Percentiles rank a stretch among this genome's conserved stretches.
phyloP scores from a whole-genome alignment of 2,329 filamentous ascomycete genomes.

The Dactylellina drechsleri region DNA sequence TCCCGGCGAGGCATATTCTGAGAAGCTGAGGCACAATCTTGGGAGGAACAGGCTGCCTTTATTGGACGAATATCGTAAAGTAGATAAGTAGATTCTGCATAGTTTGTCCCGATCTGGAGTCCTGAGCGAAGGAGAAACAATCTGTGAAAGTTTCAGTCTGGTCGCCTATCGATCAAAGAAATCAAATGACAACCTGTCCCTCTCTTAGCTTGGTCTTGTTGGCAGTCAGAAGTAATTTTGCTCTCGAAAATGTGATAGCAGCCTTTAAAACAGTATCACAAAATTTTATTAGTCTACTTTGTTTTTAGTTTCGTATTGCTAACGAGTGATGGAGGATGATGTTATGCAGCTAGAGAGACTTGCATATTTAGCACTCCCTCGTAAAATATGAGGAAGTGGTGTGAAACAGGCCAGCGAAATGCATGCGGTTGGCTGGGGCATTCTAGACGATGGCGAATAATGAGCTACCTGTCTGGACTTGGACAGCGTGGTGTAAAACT shows the following conservation, averaged over 20 bases:
- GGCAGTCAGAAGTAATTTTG: too few species aligned
- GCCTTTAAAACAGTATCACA: constrained; percentile 11
- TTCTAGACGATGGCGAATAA: constrained; percentile 33
- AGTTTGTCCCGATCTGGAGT: constrained; percentile 29
- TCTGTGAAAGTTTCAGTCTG: too few species aligned
- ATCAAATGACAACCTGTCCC: constrained; percentile 6
- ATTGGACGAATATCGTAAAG: constrained; percentile 33
- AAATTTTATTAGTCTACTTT: constrained; percentile 3
- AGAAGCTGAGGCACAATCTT: neutral
- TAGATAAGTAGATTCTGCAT: constrained; percentile 14
- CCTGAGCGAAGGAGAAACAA: neutral
- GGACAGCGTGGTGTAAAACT: constrained; percentile 11
- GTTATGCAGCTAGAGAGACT: constrained; percentile 43
- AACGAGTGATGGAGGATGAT: constrained; percentile 2
- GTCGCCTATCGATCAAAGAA: constrained; percentile 4
- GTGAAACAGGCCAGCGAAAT: constrained; percentile 22
- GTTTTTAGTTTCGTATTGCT: neutral
- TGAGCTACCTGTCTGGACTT: constrained; percentile 21
- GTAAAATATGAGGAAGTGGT: constrained; percentile 25
- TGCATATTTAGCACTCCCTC: constrained; percentile 36
- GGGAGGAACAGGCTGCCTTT: constrained; percentile 14
- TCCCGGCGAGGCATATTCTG: neutral
- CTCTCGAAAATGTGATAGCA: constrained; percentile 36
- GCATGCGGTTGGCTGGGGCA: constrained; percentile 28
- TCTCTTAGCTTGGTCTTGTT: too few species aligned